A percentile compares a stretch with the other conserved stretches of the same genome.
These are phyloP conservation scores for Smallanthus sonchifolius DNA, from an alignment of 129 eudicot species.

Conservation along the genomic window DNA sequence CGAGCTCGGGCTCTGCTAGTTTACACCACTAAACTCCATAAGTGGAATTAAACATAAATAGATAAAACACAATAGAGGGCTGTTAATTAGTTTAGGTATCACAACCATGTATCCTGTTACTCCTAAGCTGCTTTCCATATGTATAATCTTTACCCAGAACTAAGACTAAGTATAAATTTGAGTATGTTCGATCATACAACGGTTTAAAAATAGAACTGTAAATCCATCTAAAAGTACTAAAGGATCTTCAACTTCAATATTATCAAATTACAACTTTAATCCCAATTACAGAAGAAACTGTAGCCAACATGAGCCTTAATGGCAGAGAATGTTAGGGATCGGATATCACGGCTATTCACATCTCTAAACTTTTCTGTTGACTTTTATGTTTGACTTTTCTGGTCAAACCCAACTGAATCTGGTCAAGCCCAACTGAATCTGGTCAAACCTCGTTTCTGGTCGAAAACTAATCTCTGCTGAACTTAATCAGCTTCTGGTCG, in stretches of 20 bases:
- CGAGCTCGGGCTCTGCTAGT: no score
- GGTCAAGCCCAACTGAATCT: no score
- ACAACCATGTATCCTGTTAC: neutral
- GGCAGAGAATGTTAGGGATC: neutral
- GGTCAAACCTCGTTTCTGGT: no score
- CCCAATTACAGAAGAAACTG: neutral
- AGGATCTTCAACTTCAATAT: neutral
- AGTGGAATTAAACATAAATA: neutral
- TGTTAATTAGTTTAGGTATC: neutral
- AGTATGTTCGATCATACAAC: constrained; percentile 3
- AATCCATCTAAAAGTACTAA: neutral
- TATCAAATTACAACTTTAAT: neutral
- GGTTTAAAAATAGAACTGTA: neutral
- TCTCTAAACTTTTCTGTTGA: no score
- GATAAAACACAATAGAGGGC: neutral
- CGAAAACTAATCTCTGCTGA: no score
- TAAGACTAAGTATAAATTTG: neutral
- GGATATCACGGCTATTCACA: no score
- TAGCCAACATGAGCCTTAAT: neutral
- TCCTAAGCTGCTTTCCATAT: neutral
- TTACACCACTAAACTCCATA: no score
- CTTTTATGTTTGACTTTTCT: no score
- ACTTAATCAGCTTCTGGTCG: no score
- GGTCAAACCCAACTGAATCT: no score
- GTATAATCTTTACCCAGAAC: neutral